Conservation (phyloP, 2,329 filamentous ascomycete species). For the Rugonectria rugulosa region DNA sequence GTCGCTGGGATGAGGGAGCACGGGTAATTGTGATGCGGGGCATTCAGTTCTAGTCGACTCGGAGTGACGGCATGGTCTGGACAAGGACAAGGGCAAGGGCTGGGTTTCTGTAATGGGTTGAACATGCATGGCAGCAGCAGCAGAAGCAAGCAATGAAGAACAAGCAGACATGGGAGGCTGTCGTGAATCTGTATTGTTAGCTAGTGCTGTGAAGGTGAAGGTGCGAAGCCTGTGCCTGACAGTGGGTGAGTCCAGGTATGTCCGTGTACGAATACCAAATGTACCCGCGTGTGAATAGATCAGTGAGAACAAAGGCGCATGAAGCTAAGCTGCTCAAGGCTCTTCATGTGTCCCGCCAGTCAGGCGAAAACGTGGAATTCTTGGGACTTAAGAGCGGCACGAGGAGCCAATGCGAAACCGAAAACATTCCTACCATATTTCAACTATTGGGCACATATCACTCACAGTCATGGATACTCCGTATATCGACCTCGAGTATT, state of each 20-base stretch:
- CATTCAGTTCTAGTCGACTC: slow-evolving; percentile 34
- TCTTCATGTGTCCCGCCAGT: too few species aligned
- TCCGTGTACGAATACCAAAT: too few species aligned
- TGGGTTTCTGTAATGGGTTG: slow-evolving; percentile 2
- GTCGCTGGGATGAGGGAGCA: slow-evolving; percentile 25
- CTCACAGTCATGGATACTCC: not conserved
- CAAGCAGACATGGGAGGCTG: not conserved
- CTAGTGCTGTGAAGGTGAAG: too few species aligned
- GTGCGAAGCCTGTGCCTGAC: too few species aligned
- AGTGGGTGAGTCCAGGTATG: too few species aligned
- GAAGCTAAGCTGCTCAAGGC: too few species aligned
- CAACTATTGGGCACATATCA: not conserved
- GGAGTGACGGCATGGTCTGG: slow-evolving; percentile 37
- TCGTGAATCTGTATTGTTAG: not conserved
- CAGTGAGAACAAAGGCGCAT: not conserved
- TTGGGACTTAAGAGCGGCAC: too few species aligned
- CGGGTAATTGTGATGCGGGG: slow-evolving; percentile 35
- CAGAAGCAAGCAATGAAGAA: not conserved
- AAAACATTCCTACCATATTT: slow-evolving; percentile 2
- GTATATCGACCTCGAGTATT: not conserved
- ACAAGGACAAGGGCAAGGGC: slow-evolving; percentile 14
- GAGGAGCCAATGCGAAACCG: slow-evolving; percentile 17
- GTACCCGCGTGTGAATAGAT: not conserved
- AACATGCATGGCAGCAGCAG: slow-evolving; percentile 2
- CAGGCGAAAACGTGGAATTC: too few species aligned